Conservation (phyloP, 805 yeast species). For the Cyberlindnera saturnus region DNA sequence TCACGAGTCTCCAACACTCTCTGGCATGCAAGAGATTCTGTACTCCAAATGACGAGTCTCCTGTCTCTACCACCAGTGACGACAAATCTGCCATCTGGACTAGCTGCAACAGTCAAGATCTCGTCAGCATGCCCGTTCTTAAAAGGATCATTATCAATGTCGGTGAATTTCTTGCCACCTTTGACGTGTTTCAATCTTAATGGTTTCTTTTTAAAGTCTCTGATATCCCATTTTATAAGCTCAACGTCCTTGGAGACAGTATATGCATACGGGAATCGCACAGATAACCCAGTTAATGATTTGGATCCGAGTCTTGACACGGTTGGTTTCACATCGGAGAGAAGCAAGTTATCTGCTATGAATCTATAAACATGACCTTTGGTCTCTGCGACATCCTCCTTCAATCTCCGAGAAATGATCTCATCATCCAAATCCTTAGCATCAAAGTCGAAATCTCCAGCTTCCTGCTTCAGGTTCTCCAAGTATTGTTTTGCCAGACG, state of each 20-base stretch:
- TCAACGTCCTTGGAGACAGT: constrained; percentile 80
- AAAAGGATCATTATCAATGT: constrained; percentile 38
- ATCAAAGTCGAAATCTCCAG: constrained; percentile 54
- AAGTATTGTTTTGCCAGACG: constrained; percentile 90
- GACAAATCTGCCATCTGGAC: constrained; percentile 81
- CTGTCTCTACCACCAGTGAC: constrained; percentile 90
- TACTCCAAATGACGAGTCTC: constrained; percentile 78
- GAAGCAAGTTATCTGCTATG: constrained; percentile 44
- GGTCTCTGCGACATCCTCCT: constrained; percentile 83
- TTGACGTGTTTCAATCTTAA: constrained; percentile 54
- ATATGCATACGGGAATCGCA: constrained; percentile 45
- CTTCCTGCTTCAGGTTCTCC: constrained; percentile 64
- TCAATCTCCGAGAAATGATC: constrained; percentile 71
- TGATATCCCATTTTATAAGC: constrained; percentile 74
- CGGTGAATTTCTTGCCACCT: constrained; percentile 50
- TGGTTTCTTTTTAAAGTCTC: constrained; percentile 51
- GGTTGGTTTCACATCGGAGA: constrained; percentile 33
- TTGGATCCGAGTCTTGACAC: constrained; percentile 57
- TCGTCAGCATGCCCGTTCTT: constrained; percentile 73
- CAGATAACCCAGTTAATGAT: constrained; percentile 42
- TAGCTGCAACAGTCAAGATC: constrained; percentile 72
- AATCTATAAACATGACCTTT: constrained; percentile 77
- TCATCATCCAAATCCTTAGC: constrained; percentile 90
- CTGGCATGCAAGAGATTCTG: constrained; percentile 68
- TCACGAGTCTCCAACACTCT: constrained; percentile 73